Evolutionary conservation across 345 rosid genomes (phyloP), one percentile per base, ranked within the genome.

Genomic region (Cardamine chenopodiifolia): DNA sequence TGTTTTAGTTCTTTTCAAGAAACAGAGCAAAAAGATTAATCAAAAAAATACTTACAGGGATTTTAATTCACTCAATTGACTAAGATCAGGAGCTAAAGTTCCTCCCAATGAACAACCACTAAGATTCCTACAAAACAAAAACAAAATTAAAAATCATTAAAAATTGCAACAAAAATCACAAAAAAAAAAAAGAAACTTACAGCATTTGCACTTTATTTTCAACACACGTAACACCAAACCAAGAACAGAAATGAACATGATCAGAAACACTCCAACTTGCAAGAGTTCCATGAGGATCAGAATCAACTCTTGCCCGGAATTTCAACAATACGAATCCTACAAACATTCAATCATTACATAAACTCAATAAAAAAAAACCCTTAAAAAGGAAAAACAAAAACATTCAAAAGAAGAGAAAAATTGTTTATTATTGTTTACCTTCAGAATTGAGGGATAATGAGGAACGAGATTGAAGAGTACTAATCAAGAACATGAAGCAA

Each of bases 221-320:
- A 47, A 78, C 87, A 76, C 99, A 95, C 5, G 79, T 84, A 50
- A 95, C 85, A 28, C 97, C 93, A 15, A 75, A 81, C 99, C 99
- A 95, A 66, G 61, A 60, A 74, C 99, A 95, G 5, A 90, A 85
- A 65, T 81, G 80, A 26, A 39, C 62, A 58, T 86, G 86, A 54
- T 75, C 66, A 17, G 67, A 74, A 80, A 82, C 83, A 70, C 62
- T 76, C 99, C 99, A 95, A 72, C 84, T 83, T 4, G 83, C 82
- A 60, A 92, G 83, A 53, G 80, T 87, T 78, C 83, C 90, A 68
- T 77, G 70, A 59, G 96, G 93, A 85, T 95, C 97, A n/a, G 83
- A 83, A 56, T 71, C 59, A 66, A 92, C 87, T 61, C 73, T 80
- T 58, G 73, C 81, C 34, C 86, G 86, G 78, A 95, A 89, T 76